These are phyloP conservation scores for Phytopythium cucurbitacearum DNA, from an alignment of 352 stramenopile genomes.

Conservation along the genomic window DNA sequence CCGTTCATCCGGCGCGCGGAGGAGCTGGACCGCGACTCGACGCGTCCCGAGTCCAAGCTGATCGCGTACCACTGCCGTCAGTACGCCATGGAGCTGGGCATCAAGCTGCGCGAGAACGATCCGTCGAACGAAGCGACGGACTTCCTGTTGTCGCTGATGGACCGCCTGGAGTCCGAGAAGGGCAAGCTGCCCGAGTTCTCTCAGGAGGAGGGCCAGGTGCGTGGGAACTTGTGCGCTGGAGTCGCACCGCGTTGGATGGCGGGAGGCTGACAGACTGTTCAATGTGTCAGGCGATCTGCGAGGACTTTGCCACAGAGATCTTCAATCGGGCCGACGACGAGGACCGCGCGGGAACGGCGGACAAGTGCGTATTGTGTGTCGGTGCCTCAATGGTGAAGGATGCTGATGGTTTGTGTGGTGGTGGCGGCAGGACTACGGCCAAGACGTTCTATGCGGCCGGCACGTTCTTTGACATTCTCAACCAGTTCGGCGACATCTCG, in stretches of 20 bases:
- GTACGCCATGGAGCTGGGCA: slow-evolving; percentile 86
- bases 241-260: not conserved
- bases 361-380: slow-evolving; percentile 59
- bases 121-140: slow-evolving; percentile 75
- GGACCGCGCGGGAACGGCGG: slow-evolving; percentile 85
- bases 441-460: slow-evolving; percentile 95
- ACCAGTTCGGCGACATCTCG: slow-evolving; percentile 90
- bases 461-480: slow-evolving; percentile 96
- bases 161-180: slow-evolving; percentile 91
- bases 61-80: slow-evolving; percentile 94
- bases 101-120: slow-evolving; percentile 83
- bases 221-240: not conserved
- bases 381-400: not conserved
- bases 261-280: no score
- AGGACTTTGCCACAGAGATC: slow-evolving; percentile 89
- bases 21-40: slow-evolving; percentile 92
- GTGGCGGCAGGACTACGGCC: slow-evolving; percentile 80
- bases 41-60: slow-evolving; percentile 89
- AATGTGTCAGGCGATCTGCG: slow-evolving; percentile 59
- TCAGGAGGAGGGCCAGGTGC: slow-evolving; percentile 87
- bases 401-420: slow-evolving; percentile 6
- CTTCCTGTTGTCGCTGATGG: slow-evolving; percentile 89
- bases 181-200: slow-evolving; percentile 86
- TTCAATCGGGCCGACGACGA: slow-evolving; percentile 94
- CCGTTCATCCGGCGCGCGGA: slow-evolving; percentile 93